phyloP scores from a whole-genome alignment of 1,284 basidiomycete genomes.

The Cryptococcus depauperatus region DNA sequence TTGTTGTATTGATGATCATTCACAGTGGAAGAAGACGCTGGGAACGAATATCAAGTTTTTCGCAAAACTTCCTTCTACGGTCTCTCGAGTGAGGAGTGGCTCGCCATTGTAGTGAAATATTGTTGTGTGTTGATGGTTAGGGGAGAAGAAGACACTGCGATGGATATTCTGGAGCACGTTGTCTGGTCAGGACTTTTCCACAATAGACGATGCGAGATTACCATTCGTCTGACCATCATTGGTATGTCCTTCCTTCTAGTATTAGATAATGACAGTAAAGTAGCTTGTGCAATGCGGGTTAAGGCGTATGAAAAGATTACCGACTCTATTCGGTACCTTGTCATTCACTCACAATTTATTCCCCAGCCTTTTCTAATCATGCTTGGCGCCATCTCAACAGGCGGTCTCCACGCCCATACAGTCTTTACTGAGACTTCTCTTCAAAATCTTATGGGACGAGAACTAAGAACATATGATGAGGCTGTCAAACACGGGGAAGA shows the following conservation, averaged over 20 bases:
- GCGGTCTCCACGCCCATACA: conserved; percentile 59
- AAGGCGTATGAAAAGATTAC: conserved; percentile 55
- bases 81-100: conserved; percentile 77
- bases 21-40: conserved; percentile 34
- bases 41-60: conserved; percentile 19
- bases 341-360: conserved; percentile 71
- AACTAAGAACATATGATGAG: conserved; percentile 58
- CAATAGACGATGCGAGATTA: conserved; percentile 56
- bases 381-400: conserved; percentile 56
- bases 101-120: conserved; percentile 78
- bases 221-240: conserved; percentile 62
- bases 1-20: neutral
- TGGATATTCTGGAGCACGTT: conserved; percentile 73
- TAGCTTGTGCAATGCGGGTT: conserved; percentile 63
- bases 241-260: conserved; percentile 48
- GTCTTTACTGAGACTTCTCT: conserved; percentile 66
- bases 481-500: conserved; percentile 51
- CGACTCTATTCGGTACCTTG: conserved; percentile 46
- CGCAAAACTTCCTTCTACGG: conserved; percentile 58
- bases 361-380: conserved; percentile 59
- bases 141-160: conserved; percentile 58
- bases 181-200: conserved; percentile 69
- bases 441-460: conserved; percentile 73
- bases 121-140: conserved; percentile 63
- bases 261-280: neutral